These are phyloP conservation scores for Cymbopogon citratus DNA, from an alignment of 176 grass and related monocot species.

Conservation along the genomic window DNA sequence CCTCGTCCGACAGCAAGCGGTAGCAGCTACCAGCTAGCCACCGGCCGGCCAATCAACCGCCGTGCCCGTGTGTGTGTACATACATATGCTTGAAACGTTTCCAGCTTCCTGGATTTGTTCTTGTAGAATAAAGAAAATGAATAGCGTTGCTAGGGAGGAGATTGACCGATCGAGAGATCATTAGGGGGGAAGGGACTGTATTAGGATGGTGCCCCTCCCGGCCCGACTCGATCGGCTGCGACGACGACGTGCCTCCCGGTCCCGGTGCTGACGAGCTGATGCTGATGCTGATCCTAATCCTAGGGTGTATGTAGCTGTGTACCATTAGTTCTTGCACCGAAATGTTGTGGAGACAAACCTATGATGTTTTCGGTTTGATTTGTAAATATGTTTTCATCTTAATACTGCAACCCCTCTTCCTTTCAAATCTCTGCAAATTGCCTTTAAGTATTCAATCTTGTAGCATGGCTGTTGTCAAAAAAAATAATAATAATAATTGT, in stretches of 20 bases:
- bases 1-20: constrained; percentile 2
- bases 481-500: too few relatives aligned
- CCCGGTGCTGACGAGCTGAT: neutral
- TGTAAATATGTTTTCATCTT: neutral
- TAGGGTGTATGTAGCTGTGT: neutral
- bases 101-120: neutral
- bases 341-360: neutral
- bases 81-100: neutral
- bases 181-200: neutral
- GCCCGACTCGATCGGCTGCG: neutral
- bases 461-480: too few relatives aligned
- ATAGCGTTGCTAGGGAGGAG: neutral
- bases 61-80: neutral
- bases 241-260: neutral
- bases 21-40: neutral
- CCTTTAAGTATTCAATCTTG: neutral
- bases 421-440: neutral
- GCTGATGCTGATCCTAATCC: neutral
- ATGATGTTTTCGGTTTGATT: neutral
- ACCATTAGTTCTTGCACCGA: neutral
- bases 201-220: neutral
- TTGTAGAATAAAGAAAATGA: neutral
- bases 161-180: too few relatives aligned
- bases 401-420: neutral
- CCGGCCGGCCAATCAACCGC: neutral